Conservation (phyloP, 768 basidiomycete genomes). For the Leccinum fibrillosum region DNA sequence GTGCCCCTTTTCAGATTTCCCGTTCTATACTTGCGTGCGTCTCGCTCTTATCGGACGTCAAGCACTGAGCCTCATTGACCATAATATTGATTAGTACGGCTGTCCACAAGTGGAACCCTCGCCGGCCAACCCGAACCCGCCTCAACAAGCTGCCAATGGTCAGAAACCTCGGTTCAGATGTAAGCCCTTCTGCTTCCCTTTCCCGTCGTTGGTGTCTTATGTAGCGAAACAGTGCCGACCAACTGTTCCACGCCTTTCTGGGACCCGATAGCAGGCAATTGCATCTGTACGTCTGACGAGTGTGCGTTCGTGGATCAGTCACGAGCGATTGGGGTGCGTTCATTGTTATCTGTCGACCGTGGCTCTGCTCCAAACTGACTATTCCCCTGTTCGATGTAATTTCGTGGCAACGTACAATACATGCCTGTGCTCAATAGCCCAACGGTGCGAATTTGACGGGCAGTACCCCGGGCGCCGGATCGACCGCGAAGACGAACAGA, state of each 20-base stretch:
- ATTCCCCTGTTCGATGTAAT: background rate
- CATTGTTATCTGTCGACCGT: background rate
- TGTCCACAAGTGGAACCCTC: conserved; percentile 39
- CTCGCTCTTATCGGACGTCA: background rate
- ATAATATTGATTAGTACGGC: background rate
- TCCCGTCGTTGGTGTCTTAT: background rate
- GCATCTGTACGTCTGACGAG: conserved; percentile 52
- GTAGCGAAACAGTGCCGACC: conserved; percentile 44
- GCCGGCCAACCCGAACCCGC: conserved; percentile 61
- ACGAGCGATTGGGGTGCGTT: conserved; percentile 59
- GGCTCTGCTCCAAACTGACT: background rate
- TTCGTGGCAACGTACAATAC: too few species aligned
- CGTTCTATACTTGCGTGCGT: background rate
- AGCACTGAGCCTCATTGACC: background rate
- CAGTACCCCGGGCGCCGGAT: conserved; percentile 17
- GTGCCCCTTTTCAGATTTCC: background rate
- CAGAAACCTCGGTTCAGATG: conserved; percentile 50
- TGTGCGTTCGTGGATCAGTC: conserved; percentile 67
- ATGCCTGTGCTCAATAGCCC: conserved; percentile 36
- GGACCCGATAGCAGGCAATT: conserved; percentile 68
- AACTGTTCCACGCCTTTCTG: conserved; percentile 81
- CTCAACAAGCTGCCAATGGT: conserved; percentile 44
- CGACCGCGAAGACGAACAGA: conserved; percentile 47
- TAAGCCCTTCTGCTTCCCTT: conserved; percentile 30
- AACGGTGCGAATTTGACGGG: conserved; percentile 70